Evolutionary conservation across 495 filamentous ascomycete species (phyloP).

Genomic region (Penicillium cinerascens): DNA sequence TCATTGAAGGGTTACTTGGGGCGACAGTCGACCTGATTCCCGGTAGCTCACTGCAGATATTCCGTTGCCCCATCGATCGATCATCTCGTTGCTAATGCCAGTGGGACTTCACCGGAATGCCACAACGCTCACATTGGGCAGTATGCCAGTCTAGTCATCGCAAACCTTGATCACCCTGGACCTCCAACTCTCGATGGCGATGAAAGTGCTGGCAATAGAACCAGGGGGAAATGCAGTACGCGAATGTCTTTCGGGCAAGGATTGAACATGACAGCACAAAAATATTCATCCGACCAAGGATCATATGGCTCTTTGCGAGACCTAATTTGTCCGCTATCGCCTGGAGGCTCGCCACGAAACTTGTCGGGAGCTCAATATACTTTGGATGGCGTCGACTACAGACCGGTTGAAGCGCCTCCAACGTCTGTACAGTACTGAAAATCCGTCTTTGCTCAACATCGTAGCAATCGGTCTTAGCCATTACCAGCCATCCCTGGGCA

Average conservation of each 20-base stretch:
- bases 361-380: constrained; percentile 12
- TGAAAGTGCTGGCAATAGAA: constrained; percentile 7
- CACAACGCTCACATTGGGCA: constrained; percentile 8
- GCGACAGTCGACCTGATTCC: constrained; percentile 11
- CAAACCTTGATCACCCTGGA: constrained; percentile 14
- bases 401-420: constrained; percentile 5
- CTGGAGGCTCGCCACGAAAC: neutral
- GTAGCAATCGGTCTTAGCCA: constrained; percentile 8
- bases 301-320: neutral
- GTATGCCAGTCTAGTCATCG: constrained; percentile 6
- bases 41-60: constrained; percentile 10
- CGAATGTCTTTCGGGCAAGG: neutral
- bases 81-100: neutral
- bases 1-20: constrained; percentile 18
- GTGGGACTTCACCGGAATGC: neutral
- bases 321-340: neutral
- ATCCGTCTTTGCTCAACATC: neutral
- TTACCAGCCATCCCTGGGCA: constrained; percentile 14
- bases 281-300: constrained; percentile 3
- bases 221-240: neutral
- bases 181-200: constrained; percentile 9
- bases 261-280: neutral
- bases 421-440: neutral
- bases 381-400: constrained; percentile 18
- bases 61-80: neutral